Evolutionary conservation across 176 grass and related monocot species (phyloP).

Genomic region (Carex parvula): DNA sequence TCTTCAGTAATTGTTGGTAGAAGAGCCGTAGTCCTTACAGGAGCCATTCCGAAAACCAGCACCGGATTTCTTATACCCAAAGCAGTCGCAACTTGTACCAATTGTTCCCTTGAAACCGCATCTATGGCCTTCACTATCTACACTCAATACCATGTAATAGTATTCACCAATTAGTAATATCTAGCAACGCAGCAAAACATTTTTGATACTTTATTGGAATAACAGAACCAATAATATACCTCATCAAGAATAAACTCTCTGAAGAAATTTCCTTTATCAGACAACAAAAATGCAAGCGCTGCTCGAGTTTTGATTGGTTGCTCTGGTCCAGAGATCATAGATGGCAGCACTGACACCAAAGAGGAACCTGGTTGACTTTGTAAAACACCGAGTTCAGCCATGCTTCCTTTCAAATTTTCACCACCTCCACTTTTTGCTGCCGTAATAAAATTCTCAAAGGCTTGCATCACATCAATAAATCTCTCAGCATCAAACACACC

Average conservation of each 20-base stretch:
- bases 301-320: conserved; percentile 66
- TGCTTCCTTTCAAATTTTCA: conserved; percentile 77
- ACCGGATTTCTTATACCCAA: conserved; percentile 53
- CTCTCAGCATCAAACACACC: conserved; percentile 93
- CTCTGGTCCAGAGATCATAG: conserved; percentile 45
- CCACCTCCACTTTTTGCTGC: conserved; percentile 92
- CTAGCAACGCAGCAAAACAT: background rate
- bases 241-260: conserved; percentile 93
- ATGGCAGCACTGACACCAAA: conserved; percentile 64
- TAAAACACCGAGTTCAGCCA: conserved; percentile 76
- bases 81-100: conserved; percentile 60
- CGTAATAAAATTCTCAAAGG: conserved; percentile 90
- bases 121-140: conserved; percentile 98
- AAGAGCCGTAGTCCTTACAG: conserved; percentile 50
- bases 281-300: conserved; percentile 76
- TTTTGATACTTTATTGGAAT: too few relatives aligned
- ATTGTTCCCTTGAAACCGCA: conserved; percentile 84
- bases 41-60: conserved; percentile 86
- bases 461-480: conserved; percentile 99
- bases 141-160: background rate
- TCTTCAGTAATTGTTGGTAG: conserved; percentile 88
- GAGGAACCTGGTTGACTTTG: conserved; percentile 52
- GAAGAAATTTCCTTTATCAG: conserved; percentile 89
- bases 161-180: conserved; percentile 10
- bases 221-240: conserved; percentile 40